Evolutionary conservation across 805 yeast species (phyloP).

Genomic region (Saturnispora gosingensis): DNA sequence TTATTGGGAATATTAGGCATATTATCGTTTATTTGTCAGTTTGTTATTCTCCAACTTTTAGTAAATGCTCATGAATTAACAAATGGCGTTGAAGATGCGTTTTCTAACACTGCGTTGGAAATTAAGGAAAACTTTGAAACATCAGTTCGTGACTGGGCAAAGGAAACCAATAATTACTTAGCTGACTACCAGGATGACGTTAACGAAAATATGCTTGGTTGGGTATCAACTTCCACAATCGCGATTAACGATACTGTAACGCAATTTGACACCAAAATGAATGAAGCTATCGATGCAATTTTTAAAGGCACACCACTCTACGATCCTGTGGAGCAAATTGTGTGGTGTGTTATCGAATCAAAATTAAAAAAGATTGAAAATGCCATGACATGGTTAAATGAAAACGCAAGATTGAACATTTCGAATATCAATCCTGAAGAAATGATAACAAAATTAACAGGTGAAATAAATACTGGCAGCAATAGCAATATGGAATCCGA

Average conservation of each 20-base stretch:
- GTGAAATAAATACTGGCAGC: conserved; percentile 1
- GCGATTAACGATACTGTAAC: conserved; percentile 53
- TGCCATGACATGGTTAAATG: conserved; percentile 73
- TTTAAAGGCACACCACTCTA: conserved; percentile 66
- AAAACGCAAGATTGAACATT: conserved; percentile 47
- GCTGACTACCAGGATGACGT: conserved; percentile 37
- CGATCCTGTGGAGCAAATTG: conserved; percentile 52
- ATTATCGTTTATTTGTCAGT: conserved; percentile 45
- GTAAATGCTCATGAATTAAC: conserved; percentile 3
- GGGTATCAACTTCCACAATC: conserved; percentile 48
- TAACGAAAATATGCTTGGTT: conserved; percentile 59
- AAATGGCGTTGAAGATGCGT: conserved; percentile 3
- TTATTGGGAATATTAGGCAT: conserved; percentile 51
- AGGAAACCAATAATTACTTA: conserved; percentile 48
- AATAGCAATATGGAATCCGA: conserved; percentile 8
- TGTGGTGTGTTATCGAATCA: conserved; percentile 71
- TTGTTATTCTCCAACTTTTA: conserved; percentile 29
- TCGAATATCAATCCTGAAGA: conserved; percentile 36
- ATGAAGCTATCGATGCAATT: conserved; percentile 43
- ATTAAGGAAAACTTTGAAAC: conserved; percentile 19
- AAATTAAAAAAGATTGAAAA: conserved; percentile 57
- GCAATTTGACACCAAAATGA: conserved; percentile 49
- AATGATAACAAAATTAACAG: conserved; percentile 9
- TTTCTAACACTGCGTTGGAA: conserved; percentile 11
- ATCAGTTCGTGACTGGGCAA: conserved; percentile 40